Evolutionary conservation across 140 eudicot species (phyloP), one percentile per base, ranked within the genome.

Genomic region (Anethum foeniculum): DNA sequence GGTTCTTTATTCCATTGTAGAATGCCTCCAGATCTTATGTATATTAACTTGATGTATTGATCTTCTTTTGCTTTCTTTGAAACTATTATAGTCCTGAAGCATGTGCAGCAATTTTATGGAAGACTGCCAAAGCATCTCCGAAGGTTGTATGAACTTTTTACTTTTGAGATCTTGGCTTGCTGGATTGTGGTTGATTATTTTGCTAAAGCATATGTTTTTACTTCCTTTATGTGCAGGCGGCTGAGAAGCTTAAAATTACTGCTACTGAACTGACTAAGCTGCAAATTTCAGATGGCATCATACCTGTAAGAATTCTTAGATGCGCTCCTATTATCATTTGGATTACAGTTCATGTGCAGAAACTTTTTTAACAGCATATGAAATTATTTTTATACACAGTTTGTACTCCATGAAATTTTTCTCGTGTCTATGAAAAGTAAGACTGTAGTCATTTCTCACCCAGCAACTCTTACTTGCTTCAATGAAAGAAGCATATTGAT

Each of bases 21-120:
- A 75, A 41, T 72, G 49, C 47, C 77, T 18, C 16, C 34, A 21
- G 48, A 73, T 7, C 77, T 34, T 7, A 21, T 73, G 27, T 62
- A 10, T 15, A 75, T 27, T 4, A 39, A 44, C 46, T 82, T 69
- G 21, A 23, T 77, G 41, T 77, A 44, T n/a, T 73, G 46, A 30
- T 82, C 46, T 69, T 38, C 7, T 27, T 11, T 48, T 75, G 64
- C 32, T 27, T 76, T n/a, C 21, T 58, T 54, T 41, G 48, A 46
- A 19, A 19, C 18, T 68, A 5, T 48, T 77, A 81, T 82, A 92
- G 95, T 71, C 95, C 97, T 18, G 97, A 92, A 86, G 97, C 98
- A 79, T 93, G 95, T 86, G 93, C 98, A 41, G 96, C 98, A 75
- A 94, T 94, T 83, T 82, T 94, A 73, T 94, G 96, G 96, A 94